Evolutionary conservation across 2,329 filamentous ascomycete genomes (phyloP).

Genomic region (Mycosphaerella sp.): DNA sequence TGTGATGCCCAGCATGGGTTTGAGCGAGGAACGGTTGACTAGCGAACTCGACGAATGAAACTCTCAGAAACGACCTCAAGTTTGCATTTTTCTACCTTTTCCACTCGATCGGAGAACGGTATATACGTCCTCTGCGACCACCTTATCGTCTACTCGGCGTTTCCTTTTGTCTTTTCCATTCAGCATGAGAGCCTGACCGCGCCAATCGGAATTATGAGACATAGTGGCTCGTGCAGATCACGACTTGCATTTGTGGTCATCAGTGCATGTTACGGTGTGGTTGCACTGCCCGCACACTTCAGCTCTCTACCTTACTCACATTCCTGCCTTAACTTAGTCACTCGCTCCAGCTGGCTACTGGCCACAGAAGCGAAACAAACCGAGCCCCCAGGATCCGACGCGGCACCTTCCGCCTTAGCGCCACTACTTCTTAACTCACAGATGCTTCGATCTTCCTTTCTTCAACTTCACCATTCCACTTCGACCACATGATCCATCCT

Average conservation of each 20-base stretch:
- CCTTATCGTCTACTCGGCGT: neutral
- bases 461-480: conserved; percentile 12
- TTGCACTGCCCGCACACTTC: neutral
- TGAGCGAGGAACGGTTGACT: conserved; percentile 20
- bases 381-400: neutral
- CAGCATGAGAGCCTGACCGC: neutral
- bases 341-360: neutral
- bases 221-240: neutral
- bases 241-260: neutral
- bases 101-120: conserved; percentile 8
- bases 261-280: neutral
- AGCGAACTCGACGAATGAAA: conserved; percentile 25
- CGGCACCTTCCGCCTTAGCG: neutral
- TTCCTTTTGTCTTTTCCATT: conserved; percentile 11
- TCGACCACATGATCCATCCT: conserved; percentile 16
- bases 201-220: neutral
- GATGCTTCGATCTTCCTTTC: conserved; percentile 11
- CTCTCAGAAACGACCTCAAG: conserved; percentile 19
- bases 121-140: neutral
- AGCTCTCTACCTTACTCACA: neutral
- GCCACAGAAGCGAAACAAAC: neutral
- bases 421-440: conserved; percentile 1
- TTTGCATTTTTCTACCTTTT: conserved; percentile 2
- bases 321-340: conserved; percentile 1
- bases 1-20: conserved; percentile 14